Base-by-base conservation (phyloP, 2,329 filamentous ascomycete species). In the Elsinoe arachidis region DNA sequence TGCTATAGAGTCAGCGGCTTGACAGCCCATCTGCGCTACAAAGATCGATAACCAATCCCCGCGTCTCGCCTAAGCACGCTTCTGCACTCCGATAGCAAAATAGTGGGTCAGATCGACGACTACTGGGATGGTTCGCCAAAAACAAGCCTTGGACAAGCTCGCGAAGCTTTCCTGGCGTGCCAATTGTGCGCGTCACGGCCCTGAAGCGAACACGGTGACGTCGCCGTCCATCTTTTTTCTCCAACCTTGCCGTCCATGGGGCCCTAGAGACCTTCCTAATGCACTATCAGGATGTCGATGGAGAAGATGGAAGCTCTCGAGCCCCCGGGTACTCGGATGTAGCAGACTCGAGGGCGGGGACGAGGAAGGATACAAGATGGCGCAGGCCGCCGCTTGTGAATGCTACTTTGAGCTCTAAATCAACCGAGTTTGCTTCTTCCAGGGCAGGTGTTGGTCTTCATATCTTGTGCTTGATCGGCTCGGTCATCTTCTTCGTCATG, bases 401-500 rank as follows among this genome's bases (percentile, higher is more conserved):
- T 17, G 38, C 21, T 26, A 11, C 54, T 14, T 38, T 26, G 5
- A 30, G 26, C 26, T 30, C 26, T 30, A 5, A 4, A 37, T 56
- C 33, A 3, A 3, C 39, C 15, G 33, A 38, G 5, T 56, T 56
- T 49, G 30, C 41, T 26, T 19, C 54, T 10, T 47, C 38, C 17
- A 46, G 58, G 23, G 44, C 58, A 38, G 46, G 59, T 9, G 44
- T 55, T 30, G 58, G 47, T 23, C n/a, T 61, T 11, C 61, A 61
- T 53, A 39, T 61, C 17, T 33, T 59, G 5, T 44, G 59, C 5
- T 58, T 61, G 49, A 23, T 60, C 19, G 61, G 58, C n/a, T 66
- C 68, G 47, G 46, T 69, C 10, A 47, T 63, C 14, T 59, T 68
- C 44, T 68, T 70, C 60, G 61, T 66, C 47, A 67, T 69, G 63